These are phyloP conservation scores for Teratosphaeria epicoccoides DNA, from an alignment of 2,329 filamentous ascomycete genomes.

Conservation along the genomic window DNA sequence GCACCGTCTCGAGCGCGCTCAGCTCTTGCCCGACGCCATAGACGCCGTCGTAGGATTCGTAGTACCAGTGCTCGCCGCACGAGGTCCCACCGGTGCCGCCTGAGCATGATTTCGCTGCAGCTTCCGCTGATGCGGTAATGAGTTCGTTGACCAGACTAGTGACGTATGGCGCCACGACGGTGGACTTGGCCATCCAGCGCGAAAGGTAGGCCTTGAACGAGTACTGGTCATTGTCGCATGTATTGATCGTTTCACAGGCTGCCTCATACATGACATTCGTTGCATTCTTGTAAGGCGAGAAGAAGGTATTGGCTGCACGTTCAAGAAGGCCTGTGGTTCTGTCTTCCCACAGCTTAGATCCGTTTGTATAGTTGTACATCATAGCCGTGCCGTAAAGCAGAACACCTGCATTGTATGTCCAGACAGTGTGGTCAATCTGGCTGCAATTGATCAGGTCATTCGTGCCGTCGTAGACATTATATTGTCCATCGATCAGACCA, in stretches of 20 bases:
- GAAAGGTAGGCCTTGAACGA: constrained; percentile 67
- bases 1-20: constrained; percentile 35
- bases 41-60: constrained; percentile 31
- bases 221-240: constrained; percentile 61
- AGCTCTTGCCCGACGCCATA: constrained; percentile 36
- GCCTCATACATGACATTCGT: constrained; percentile 53
- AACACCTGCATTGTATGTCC: constrained; percentile 48
- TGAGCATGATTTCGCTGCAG: constrained; percentile 34
- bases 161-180: constrained; percentile 34
- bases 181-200: constrained; percentile 48
- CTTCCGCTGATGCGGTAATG: constrained; percentile 31
- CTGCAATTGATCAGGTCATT: constrained; percentile 43
- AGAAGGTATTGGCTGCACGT: constrained; percentile 39
- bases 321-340: constrained; percentile 51
- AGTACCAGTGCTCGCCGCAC: constrained; percentile 38
- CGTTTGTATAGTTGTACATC: constrained; percentile 43
- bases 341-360: constrained; percentile 42
- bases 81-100: constrained; percentile 30
- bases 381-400: constrained; percentile 45
- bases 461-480: constrained; percentile 46
- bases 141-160: constrained; percentile 28
- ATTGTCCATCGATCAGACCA: constrained; percentile 41
- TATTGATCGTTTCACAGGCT: constrained; percentile 50
- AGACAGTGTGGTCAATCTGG: constrained; percentile 42
- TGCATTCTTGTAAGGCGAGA: constrained; percentile 41